Evolutionary conservation across 331 rosid species (phyloP).

Genomic region (Acacia pycnantha): DNA sequence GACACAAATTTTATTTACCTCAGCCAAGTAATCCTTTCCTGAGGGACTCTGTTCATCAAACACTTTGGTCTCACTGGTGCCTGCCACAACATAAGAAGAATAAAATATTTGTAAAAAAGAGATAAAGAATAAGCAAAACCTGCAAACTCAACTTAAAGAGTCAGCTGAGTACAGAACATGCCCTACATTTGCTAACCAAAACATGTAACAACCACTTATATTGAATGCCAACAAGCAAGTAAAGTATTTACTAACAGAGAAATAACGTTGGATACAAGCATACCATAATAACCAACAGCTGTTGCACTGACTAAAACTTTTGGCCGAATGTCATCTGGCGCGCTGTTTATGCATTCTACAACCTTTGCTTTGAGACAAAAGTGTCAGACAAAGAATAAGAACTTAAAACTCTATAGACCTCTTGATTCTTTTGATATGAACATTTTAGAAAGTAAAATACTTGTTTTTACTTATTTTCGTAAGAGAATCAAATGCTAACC

Average conservation of each 20-base stretch:
- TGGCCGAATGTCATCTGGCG: conserved; percentile 74
- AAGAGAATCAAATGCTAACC: conserved; percentile 44
- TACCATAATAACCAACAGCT: conserved; percentile 96
- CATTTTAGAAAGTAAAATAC: background rate
- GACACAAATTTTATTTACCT: conserved; percentile 51
- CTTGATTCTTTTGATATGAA: background rate
- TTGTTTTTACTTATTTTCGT: background rate
- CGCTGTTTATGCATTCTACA: conserved; percentile 71
- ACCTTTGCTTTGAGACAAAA: conserved; percentile 60
- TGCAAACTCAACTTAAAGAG: background rate
- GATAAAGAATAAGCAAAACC: background rate
- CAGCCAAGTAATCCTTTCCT: conserved; percentile 91
- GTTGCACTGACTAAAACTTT: conserved; percentile 89
- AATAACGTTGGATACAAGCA: conserved; percentile 31
- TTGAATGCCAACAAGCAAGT: background rate
- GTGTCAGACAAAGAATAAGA: conserved; percentile 41
- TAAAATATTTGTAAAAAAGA: background rate
- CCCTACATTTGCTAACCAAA: background rate
- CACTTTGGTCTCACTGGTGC: conserved; percentile 68
- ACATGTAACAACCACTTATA: background rate
- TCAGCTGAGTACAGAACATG: background rate
- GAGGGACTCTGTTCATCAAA: conserved; percentile 90
- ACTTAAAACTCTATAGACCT: background rate
- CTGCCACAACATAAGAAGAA: conserved; percentile 42
- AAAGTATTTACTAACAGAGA: background rate